Evolutionary conservation across 1,139 yeast species (phyloP).

Genomic region (Sugiyamaella novakii): DNA sequence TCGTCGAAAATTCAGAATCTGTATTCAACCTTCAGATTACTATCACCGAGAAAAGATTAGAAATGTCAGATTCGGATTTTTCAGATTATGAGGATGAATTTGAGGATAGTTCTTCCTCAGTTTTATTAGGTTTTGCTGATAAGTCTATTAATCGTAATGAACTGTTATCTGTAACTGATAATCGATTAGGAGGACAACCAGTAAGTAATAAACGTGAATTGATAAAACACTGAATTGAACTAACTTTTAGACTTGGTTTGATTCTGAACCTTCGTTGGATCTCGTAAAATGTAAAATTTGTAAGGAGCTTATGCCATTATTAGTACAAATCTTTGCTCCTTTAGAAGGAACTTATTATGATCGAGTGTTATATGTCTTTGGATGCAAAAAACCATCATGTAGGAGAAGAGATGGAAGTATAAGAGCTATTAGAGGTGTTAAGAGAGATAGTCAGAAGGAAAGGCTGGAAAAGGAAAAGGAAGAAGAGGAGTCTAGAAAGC

Average conservation of each 20-base stretch:
- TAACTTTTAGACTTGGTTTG: constrained; percentile 48
- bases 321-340: constrained; percentile 81
- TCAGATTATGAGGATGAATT: constrained; percentile 29
- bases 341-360: constrained; percentile 68
- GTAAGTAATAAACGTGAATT: constrained; percentile 30
- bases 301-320: constrained; percentile 58
- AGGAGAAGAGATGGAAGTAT: constrained; percentile 68
- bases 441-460: constrained; percentile 55
- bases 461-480: constrained; percentile 48
- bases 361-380: constrained; percentile 76
- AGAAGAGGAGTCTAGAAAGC: constrained; percentile 48
- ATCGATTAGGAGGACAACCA: constrained; percentile 80
- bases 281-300: constrained; percentile 68
- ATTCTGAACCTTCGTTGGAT: constrained; percentile 57
- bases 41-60: background rate
- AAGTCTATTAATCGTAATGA: constrained; percentile 17
- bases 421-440: constrained; percentile 73
- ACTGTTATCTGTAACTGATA: constrained; percentile 48
- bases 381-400: constrained; percentile 66
- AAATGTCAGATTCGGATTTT: constrained; percentile 26
- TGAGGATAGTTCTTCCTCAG: constrained; percentile 39
- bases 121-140: constrained; percentile 68
- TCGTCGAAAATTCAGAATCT: too few species aligned
- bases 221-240: background rate
- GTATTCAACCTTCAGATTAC: background rate